Percentiles rank a stretch among this genome's conserved stretches.
These are phyloP conservation scores for Sporothrix sp. DNA, from an alignment of 2,329 filamentous ascomycete genomes.

Conservation along the genomic window DNA sequence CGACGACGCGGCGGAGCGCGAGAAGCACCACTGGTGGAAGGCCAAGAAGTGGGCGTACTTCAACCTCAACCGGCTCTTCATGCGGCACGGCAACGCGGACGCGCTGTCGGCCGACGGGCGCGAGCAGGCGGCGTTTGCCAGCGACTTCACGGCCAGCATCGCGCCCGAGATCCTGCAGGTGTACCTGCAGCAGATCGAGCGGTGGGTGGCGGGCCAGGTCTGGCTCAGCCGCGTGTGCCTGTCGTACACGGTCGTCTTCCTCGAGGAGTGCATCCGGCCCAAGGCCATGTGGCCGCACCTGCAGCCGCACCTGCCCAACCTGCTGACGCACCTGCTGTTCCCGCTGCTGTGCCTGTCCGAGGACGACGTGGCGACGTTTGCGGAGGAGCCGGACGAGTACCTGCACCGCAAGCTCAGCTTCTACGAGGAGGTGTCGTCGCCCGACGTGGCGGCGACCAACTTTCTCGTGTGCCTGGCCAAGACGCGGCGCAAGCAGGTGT, in stretches of 20 bases:
- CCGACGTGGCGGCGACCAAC: constrained; percentile 91
- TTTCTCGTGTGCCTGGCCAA: constrained; percentile 94
- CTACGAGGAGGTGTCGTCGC: constrained; percentile 92
- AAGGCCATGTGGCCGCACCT: constrained; percentile 95
- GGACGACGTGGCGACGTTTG: constrained; percentile 88
- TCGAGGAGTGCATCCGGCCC: constrained; percentile 95
- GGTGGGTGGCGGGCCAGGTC: constrained; percentile 88
- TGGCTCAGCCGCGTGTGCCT: constrained; percentile 94
- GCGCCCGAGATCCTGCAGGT: constrained; percentile 94
- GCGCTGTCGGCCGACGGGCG: constrained; percentile 60
- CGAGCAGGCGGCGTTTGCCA: constrained; percentile 73
- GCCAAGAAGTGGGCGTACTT: constrained; percentile 99
- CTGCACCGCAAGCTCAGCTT: constrained; percentile 95
- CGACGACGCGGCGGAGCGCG: constrained; percentile 73
- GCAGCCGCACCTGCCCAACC: constrained; percentile 83
- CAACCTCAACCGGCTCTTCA: constrained; percentile 90
- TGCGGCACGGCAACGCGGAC: constrained; percentile 86
- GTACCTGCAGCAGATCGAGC: constrained; percentile 89
- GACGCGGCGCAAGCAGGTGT: constrained; percentile 88
- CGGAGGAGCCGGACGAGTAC: constrained; percentile 91
- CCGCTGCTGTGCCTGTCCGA: constrained; percentile 86
- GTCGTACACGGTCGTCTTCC: constrained; percentile 85
- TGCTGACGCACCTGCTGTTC: constrained; percentile 92
- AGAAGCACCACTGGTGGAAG: constrained; percentile 98
- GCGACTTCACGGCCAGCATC: constrained; percentile 82